Evolutionary conservation across 164 flowering plant genomes (phyloP).

Genomic region (Chimonanthus praecox): DNA sequence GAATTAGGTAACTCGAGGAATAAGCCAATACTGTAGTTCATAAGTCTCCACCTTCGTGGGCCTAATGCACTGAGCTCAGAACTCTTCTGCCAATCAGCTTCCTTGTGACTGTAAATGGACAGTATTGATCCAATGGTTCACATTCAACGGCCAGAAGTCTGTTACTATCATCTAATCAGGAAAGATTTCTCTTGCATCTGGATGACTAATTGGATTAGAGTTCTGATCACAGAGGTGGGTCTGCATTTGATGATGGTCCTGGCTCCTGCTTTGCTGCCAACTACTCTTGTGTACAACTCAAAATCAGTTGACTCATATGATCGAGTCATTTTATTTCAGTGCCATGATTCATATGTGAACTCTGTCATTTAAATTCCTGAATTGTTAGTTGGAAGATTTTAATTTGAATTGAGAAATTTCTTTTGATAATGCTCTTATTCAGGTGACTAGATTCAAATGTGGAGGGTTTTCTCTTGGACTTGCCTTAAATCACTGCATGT

Average conservation of each 20-base stretch:
- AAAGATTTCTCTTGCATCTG: not conserved
- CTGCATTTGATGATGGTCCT: no score
- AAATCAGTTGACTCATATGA: no score
- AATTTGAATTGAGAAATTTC: not conserved
- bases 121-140: not conserved
- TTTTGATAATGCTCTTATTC: constrained; percentile 1
- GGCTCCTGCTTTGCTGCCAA: no score
- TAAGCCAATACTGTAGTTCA: not conserved
- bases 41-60: not conserved
- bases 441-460: constrained; percentile 87
- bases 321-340: no score
- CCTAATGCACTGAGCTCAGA: not conserved
- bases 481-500: constrained; percentile 72
- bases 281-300: no score
- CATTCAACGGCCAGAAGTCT: not conserved
- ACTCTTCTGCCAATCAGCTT: not conserved
- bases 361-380: no score
- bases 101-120: not conserved
- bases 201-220: no score
- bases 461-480: constrained; percentile 86
- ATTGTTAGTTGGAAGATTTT: no score
- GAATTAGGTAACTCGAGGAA: not conserved
- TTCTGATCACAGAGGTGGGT: no score
- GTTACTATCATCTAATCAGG: not conserved
- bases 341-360: no score